Evolutionary conservation across 805 yeast genomes (phyloP).

Genomic region (Lipomyces sp.): DNA sequence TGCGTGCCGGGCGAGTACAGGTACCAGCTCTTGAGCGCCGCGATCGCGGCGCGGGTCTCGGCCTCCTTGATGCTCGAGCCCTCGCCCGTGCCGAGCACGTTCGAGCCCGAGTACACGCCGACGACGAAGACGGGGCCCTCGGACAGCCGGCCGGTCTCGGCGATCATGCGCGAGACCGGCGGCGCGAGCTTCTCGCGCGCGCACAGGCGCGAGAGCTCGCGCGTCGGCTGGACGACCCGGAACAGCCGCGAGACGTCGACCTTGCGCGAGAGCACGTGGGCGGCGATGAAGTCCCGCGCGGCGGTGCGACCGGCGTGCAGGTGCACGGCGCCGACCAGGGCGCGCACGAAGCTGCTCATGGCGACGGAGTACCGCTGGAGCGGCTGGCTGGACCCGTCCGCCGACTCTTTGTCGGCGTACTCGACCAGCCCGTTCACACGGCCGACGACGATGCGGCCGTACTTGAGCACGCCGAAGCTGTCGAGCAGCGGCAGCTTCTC

Average conservation of each 20-base stretch:
- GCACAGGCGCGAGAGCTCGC: constrained; percentile 75
- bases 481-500: constrained; percentile 66
- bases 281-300: constrained; percentile 64
- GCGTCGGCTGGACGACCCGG: constrained; percentile 77
- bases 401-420: constrained; percentile 47
- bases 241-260: constrained; percentile 71
- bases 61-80: constrained; percentile 90
- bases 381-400: constrained; percentile 9
- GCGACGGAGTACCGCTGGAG: constrained; percentile 34
- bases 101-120: constrained; percentile 82
- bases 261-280: constrained; percentile 79
- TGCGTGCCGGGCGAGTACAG: constrained; percentile 72
- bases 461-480: constrained; percentile 52
- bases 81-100: constrained; percentile 88
- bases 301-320: constrained; percentile 64
- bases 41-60: constrained; percentile 84
- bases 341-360: constrained; percentile 68
- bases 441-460: constrained; percentile 13
- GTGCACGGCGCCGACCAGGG: constrained; percentile 79
- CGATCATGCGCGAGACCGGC: constrained; percentile 78
- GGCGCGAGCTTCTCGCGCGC: constrained; percentile 67
- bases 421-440: constrained; percentile 37
- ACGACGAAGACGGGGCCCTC: constrained; percentile 82
- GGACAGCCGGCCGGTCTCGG: constrained; percentile 90
- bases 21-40: constrained; percentile 88